Evolutionary conservation across 495 filamentous ascomycete genomes (phyloP).

Genomic region (Aspergillus nidulans): DNA sequence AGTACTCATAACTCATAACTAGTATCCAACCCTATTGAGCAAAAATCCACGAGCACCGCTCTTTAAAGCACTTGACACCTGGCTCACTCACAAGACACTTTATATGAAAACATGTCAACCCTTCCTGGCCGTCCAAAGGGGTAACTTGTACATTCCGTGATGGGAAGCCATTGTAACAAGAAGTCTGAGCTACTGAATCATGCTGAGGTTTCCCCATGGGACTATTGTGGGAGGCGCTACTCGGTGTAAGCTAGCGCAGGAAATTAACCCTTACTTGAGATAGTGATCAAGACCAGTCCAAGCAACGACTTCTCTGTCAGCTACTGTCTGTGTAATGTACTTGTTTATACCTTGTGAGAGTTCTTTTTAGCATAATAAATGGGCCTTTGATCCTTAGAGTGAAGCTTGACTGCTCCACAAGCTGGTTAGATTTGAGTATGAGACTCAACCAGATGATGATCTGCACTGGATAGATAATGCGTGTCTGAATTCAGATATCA

Average conservation of each 20-base stretch:
- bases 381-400: not conserved
- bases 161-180: constrained; percentile 5
- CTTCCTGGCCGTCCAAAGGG: constrained; percentile 8
- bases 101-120: constrained; percentile 16
- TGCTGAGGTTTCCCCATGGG: constrained; percentile 7
- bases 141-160: constrained; percentile 12
- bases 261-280: not conserved
- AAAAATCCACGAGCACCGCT: too few relatives aligned
- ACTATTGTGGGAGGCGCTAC: constrained; percentile 5
- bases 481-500: not conserved
- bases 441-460: not conserved
- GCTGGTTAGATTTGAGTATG: not conserved
- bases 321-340: not conserved
- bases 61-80: not conserved
- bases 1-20: too few relatives aligned
- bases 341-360: not conserved
- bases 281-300: not conserved
- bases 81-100: constrained; percentile 18
- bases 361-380: not conserved
- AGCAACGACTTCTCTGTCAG: not conserved
- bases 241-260: not conserved
- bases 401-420: not conserved
- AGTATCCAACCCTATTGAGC: too few relatives aligned
- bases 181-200: constrained; percentile 16
- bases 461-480: not conserved